Percentiles rank a stretch among this genome's conserved stretches.
These are phyloP conservation scores for Coprinellus aureogranulatus DNA, from an alignment of 768 basidiomycete species.

Conservation along the genomic window DNA sequence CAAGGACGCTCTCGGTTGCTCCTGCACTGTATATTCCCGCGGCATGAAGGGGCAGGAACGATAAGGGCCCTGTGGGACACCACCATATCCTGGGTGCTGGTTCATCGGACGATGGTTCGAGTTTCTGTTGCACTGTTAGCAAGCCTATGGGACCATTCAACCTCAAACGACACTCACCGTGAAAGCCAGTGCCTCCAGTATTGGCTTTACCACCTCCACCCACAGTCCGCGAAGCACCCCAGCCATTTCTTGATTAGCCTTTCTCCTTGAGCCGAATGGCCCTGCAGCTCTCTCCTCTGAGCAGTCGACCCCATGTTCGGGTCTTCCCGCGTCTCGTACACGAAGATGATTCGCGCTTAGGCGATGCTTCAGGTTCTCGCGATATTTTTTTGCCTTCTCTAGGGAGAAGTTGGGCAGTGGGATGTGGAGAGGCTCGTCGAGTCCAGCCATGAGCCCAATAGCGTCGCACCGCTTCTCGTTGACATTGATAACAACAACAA, in stretches of 20 bases:
- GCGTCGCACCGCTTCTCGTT: conserved; percentile 5
- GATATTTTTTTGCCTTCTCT: not conserved
- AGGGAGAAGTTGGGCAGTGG: conserved; percentile 7
- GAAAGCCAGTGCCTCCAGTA: conserved; percentile 8
- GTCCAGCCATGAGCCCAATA: conserved; percentile 12
- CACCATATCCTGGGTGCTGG: no score
- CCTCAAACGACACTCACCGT: not conserved
- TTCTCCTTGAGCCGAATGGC: not conserved
- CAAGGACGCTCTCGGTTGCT: not conserved
- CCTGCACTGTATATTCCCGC: not conserved
- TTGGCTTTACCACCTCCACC: conserved; percentile 2
- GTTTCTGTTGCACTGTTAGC: not conserved
- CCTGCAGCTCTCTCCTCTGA: not conserved
- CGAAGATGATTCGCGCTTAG: not conserved
- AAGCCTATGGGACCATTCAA: not conserved
- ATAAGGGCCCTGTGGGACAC: conserved; percentile 2
- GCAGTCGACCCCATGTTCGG: not conserved
- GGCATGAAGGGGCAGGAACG: conserved; percentile 6
- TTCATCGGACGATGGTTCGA: not conserved
- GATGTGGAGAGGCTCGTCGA: conserved; percentile 10
- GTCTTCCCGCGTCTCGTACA: not conserved
- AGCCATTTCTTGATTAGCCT: not conserved
- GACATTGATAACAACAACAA: conserved; percentile 18
- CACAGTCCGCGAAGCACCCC: not conserved
- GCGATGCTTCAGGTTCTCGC: not conserved